Base-by-base conservation (phyloP, 2,329 filamentous ascomycete genomes). In the Madurella mycetomatis region DNA sequence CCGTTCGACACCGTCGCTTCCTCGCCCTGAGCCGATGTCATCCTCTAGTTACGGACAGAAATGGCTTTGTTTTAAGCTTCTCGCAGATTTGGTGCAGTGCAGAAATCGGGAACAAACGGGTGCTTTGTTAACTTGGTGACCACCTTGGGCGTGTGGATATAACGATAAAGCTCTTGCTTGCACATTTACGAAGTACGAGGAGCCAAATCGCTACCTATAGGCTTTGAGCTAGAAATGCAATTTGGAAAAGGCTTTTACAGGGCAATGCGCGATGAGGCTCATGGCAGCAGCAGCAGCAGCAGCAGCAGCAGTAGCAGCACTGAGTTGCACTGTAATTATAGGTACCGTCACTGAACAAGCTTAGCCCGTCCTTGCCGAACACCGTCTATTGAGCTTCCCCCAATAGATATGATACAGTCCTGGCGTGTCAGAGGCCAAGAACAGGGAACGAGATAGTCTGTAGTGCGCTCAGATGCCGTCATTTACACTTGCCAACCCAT, bases 331-430 rank as follows among this genome's bases (percentile, higher is more conserved):
- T 15, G 13, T 15, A 37, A 37, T 15, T 37, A 25, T 25, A 25
- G 25, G 34, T 37, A 15, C 34, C 13, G 34, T 37, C 34, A 15
- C 34, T 11, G 13, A 11, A 37, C 17, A 4, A 19, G 19, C 18
- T n/a, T 15, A 16, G 39, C 15, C 31, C 42, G 18, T 34, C 4
- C 19, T 41, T 48, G 25, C 50, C 40, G 48, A 49, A 52, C 18
- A 39, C 50, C 48, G 48, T 58, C 51, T 60, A 54, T 58, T 56
- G 53, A 56, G 51, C 40, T 30, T 32, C 52, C 17, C 46, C 52
- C 47, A 37, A 25, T 25, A 15, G 13, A 18, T 57, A 60, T 60
- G 55, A 55, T 60, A 60, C 57, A 60, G 39, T 53, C 32, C 49
- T 39, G 34, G 53, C 47, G 51, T 47, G 32, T 15, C 49, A 60